Percentiles rank a stretch among this genome's conserved stretches.
Conservation (phyloP, 148 eudicot species). For the Gaultheria prostrata region DNA sequence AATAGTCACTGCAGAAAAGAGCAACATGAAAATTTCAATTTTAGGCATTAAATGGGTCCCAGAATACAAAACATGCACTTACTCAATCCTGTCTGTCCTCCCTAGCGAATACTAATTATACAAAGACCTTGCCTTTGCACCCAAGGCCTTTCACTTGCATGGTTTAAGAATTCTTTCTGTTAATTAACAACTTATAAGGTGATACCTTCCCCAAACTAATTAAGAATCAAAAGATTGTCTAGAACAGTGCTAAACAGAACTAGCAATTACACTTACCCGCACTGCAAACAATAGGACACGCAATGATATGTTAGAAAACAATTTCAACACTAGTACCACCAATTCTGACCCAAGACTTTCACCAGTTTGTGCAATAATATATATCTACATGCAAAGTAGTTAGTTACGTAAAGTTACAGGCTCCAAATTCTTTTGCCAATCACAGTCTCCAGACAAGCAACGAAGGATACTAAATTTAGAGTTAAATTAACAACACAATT, state of each 20-base stretch:
- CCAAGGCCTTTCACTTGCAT: not conserved
- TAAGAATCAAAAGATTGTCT: not conserved
- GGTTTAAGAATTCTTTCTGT: not conserved
- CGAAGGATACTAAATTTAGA: not conserved
- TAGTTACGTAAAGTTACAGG: not conserved
- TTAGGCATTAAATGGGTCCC: not conserved
- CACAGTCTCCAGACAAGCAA: not conserved
- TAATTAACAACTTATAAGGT: not conserved
- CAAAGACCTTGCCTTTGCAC: not conserved
- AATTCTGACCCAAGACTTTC: not conserved
- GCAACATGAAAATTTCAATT: too few relatives aligned
- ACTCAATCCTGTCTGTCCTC: not conserved
- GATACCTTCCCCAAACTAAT: too few relatives aligned
- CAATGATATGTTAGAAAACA: not conserved
- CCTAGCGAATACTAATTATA: not conserved
- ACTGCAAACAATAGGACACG: not conserved
- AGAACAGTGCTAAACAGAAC: not conserved
- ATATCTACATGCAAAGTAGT: not conserved
- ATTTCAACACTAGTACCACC: not conserved
- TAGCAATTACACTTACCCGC: not conserved
- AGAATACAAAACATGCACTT: not conserved
- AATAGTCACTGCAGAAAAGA: constrained; percentile 21
- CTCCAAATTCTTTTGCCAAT: not conserved
- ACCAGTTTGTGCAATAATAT: not conserved
- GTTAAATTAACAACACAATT: not conserved